Percentiles rank a stretch among this genome's conserved stretches.
Evolutionary conservation across 1,139 yeast species (phyloP).

Genomic region (Candida sp.): DNA sequence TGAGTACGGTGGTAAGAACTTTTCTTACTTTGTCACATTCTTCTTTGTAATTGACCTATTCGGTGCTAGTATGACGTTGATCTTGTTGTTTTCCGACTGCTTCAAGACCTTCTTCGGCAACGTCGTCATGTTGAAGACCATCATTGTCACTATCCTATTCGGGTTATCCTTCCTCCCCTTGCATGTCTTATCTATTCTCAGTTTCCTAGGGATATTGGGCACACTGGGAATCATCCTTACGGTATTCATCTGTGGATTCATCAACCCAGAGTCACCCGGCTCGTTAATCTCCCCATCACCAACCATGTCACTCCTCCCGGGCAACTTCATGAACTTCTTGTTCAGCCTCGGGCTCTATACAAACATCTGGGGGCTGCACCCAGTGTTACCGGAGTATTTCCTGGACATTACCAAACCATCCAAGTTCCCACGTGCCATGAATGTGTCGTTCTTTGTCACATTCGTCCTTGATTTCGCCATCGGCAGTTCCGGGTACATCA

Average conservation of each 20-base stretch:
- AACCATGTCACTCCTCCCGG: constrained; percentile 55
- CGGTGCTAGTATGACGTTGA: constrained; percentile 80
- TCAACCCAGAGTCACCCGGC: constrained; percentile 62
- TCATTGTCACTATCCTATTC: constrained; percentile 52
- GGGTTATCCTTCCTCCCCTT: constrained; percentile 77
- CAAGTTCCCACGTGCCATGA: constrained; percentile 32
- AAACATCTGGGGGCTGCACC: constrained; percentile 95
- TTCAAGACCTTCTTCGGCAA: constrained; percentile 67
- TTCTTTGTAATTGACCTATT: constrained; percentile 77
- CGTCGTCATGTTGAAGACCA: constrained; percentile 52
- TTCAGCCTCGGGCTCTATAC: constrained; percentile 75
- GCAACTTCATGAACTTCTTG: constrained; percentile 48
- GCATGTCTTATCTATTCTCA: constrained; percentile 69
- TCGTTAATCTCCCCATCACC: constrained; percentile 61
- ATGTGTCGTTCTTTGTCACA: constrained; percentile 37
- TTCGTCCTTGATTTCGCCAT: constrained; percentile 35
- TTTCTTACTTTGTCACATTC: constrained; percentile 65
- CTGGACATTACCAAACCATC: constrained; percentile 82
- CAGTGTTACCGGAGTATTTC: constrained; percentile 81
- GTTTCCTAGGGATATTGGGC: constrained; percentile 75
- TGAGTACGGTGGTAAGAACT: constrained; percentile 44
- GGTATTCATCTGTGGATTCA: constrained; percentile 66
- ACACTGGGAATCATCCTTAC: constrained; percentile 66
- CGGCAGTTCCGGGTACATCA: constrained; percentile 41
- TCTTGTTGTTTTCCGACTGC: constrained; percentile 85